These are phyloP conservation scores for Vigna mungo DNA, from an alignment of 306 rosid genomes.

Conservation along the genomic window DNA sequence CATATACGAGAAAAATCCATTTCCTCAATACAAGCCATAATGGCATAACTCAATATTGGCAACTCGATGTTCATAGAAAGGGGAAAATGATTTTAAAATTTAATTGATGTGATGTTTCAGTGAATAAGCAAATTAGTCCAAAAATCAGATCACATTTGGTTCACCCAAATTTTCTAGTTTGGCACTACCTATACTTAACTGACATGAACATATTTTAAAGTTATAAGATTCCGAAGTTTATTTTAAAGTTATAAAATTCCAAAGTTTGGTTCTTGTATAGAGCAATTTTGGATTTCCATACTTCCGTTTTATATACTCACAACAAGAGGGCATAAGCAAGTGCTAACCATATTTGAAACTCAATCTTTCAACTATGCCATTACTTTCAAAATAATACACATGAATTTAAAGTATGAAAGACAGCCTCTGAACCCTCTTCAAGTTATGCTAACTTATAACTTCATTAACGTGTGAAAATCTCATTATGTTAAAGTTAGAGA, in stretches of 20 bases:
- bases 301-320: background rate
- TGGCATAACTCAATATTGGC: background rate
- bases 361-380: constrained; percentile 8
- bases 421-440: constrained; percentile 3
- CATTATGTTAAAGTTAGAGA: background rate
- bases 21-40: background rate
- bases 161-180: background rate
- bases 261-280: background rate
- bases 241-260: too few relatives aligned
- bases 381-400: constrained; percentile 5
- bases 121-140: background rate
- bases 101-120: background rate
- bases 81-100: background rate
- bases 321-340: background rate
- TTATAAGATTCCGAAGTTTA: background rate
- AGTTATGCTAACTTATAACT: background rate
- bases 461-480: background rate
- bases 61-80: constrained; percentile 26
- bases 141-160: background rate
- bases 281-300: constrained; percentile 4
- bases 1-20: background rate
- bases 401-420: constrained; percentile 9
- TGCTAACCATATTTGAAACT: constrained; percentile 19
- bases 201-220: background rate
- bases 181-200: background rate